Evolutionary conservation across 108 stramenopile species (phyloP).

Genomic region (Cyclostephanos tholiformis): DNA sequence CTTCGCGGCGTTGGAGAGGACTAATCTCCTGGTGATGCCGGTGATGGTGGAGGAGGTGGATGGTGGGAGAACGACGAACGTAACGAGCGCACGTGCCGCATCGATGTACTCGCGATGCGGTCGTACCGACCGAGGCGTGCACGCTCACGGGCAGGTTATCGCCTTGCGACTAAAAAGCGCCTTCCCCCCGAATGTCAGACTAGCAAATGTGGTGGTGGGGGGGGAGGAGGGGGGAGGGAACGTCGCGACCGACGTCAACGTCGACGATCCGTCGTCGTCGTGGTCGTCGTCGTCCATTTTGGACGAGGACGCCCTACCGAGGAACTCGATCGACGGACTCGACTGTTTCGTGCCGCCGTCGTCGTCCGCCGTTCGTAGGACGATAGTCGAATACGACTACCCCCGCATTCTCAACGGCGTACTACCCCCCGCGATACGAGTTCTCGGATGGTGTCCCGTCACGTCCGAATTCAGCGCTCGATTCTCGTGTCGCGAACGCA

Average conservation of each 20-base stretch:
- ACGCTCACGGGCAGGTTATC: constrained; percentile 94
- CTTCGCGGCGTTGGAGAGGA: constrained; percentile 81
- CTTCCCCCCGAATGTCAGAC: constrained; percentile 56
- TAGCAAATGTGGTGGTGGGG: constrained; percentile 31
- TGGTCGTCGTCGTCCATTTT: constrained; percentile 41
- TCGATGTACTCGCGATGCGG: constrained; percentile 93
- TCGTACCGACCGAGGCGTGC: constrained; percentile 95
- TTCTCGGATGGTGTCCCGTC: constrained; percentile 94
- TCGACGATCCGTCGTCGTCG: too few species aligned
- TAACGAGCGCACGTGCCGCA: constrained; percentile 22
- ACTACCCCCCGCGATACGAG: constrained; percentile 90
- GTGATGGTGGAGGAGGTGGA: constrained; percentile 24
- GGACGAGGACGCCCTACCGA: constrained; percentile 62
- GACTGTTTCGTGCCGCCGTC: constrained; percentile 54
- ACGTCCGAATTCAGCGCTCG: constrained; percentile 92
- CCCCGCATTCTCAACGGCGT: constrained; percentile 91
- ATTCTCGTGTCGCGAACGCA: constrained; percentile 82
- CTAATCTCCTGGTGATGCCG: constrained; percentile 66
- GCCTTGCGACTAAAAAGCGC: constrained; percentile 83
- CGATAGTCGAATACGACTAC: constrained; percentile 88
- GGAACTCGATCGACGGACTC: constrained; percentile 58
- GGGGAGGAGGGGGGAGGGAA: constrained; percentile 9
- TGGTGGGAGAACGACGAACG: background rate
- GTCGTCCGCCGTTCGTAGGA: constrained; percentile 30
- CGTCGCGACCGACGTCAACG: too few species aligned